Evolutionary conservation across 768 basidiomycete genomes (phyloP).

Genomic region (Lepiota brunneoincarnata): DNA sequence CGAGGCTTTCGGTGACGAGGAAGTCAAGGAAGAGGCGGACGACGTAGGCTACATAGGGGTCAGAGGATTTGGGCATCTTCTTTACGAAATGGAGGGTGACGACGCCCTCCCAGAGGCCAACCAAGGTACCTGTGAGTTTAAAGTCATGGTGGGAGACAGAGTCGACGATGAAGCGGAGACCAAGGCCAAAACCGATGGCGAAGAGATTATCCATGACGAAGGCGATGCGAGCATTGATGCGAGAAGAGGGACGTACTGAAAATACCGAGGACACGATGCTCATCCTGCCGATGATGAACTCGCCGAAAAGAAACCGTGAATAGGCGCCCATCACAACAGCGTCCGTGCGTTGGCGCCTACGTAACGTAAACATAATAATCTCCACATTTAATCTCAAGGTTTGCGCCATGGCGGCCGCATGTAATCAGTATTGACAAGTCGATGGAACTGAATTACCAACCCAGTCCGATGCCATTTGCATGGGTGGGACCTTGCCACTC

Average conservation of each 20-base stretch:
- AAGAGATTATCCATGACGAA: slow-evolving; percentile 65
- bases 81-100: slow-evolving; percentile 70
- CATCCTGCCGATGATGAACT: slow-evolving; percentile 14
- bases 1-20: slow-evolving; percentile 52
- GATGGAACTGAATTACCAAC: too few species aligned
- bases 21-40: slow-evolving; percentile 75
- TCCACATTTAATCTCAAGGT: too few species aligned
- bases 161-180: slow-evolving; percentile 61
- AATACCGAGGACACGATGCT: slow-evolving; percentile 33
- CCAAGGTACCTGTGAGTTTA: slow-evolving; percentile 57
- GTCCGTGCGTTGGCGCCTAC: too few species aligned
- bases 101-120: slow-evolving; percentile 80
- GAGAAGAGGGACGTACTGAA: slow-evolving; percentile 31
- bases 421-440: too few species aligned
- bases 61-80: slow-evolving; percentile 61
- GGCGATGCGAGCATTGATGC: slow-evolving; percentile 30
- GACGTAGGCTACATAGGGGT: slow-evolving; percentile 67
- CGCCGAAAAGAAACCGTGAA: neutral
- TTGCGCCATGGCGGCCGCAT: too few species aligned
- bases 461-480: too few species aligned
- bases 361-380: too few species aligned
- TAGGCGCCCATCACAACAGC: neutral
- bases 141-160: slow-evolving; percentile 45
- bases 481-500: too few species aligned
- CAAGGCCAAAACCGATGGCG: slow-evolving; percentile 67